These are phyloP conservation scores for Fusarium continuum DNA, from an alignment of 2,329 filamentous ascomycete genomes.

Conservation along the genomic window DNA sequence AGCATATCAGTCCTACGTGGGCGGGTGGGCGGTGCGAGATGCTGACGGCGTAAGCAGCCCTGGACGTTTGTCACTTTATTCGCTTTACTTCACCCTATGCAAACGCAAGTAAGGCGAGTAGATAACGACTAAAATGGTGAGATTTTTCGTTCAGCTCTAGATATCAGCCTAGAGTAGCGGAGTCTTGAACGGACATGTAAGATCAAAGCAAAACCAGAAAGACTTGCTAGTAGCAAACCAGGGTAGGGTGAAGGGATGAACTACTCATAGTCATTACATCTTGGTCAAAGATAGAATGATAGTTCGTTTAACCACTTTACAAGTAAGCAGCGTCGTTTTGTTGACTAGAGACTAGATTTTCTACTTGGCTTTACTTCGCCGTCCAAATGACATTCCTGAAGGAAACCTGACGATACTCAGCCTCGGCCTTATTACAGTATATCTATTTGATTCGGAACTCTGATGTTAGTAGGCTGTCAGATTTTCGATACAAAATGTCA, in stretches of 20 bases:
- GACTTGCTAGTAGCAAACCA: background rate
- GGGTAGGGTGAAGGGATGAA: background rate
- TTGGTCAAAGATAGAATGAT: too few species aligned
- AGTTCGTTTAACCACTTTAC: background rate
- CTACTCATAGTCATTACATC: background rate
- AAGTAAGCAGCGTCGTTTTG: background rate
- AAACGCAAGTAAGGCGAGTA: background rate
- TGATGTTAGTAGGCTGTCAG: background rate
- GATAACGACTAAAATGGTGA: background rate
- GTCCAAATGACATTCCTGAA: background rate
- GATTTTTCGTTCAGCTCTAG: background rate
- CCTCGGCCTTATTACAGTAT: background rate
- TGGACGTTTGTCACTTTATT: background rate
- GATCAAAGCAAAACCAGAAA: too few species aligned
- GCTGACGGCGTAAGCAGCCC: background rate
- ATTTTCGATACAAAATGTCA: background rate
- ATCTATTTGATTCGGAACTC: background rate
- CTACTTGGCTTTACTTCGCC: too few species aligned
- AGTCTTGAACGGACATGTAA: background rate
- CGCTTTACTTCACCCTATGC: background rate
- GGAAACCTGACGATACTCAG: background rate
- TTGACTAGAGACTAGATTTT: too few species aligned
- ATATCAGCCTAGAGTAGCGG: background rate
- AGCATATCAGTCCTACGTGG: constrained; percentile 10
- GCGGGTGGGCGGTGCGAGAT: background rate